Conservation (phyloP, 2,329 filamentous ascomycete genomes). For the Penicillium sp. region DNA sequence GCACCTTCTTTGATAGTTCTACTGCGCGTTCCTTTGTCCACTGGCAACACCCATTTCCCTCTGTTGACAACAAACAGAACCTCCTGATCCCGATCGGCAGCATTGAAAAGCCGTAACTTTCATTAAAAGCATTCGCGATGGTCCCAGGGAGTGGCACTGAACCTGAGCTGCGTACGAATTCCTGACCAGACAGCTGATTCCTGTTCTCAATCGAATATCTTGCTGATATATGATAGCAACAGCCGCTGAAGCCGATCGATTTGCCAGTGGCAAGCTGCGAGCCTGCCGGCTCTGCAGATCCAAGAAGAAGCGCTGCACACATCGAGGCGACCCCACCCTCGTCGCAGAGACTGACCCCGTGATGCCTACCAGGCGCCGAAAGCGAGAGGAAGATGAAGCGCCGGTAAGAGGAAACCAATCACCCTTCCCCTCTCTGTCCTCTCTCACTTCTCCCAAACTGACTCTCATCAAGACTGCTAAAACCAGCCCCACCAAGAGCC, state of each 20-base stretch:
- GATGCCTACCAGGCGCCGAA: background rate
- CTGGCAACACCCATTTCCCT: background rate
- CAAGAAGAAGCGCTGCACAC: constrained; percentile 27
- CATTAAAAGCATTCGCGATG: background rate
- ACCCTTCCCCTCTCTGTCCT: background rate
- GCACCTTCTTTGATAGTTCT: background rate
- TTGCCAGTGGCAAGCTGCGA: background rate
- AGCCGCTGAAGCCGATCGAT: background rate
- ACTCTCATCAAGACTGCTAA: background rate
- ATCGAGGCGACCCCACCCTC: constrained; percentile 6
- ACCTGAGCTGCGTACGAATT: background rate
- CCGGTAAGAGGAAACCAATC: background rate
- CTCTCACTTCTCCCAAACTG: background rate
- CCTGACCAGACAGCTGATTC: background rate
- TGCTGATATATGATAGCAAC: background rate
- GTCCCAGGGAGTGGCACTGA: background rate
- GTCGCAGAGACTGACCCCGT: background rate
- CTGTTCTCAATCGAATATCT: no score
- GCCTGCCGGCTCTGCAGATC: constrained; percentile 22
- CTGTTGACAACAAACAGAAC: background rate
- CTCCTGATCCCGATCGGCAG: background rate
- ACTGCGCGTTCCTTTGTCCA: background rate
- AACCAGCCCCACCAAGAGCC: background rate
- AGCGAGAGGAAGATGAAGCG: background rate
- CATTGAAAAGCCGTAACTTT: background rate